phyloP scores from a whole-genome alignment of 2,329 filamentous ascomycete genomes.

The Colletotrichum scovillei region DNA sequence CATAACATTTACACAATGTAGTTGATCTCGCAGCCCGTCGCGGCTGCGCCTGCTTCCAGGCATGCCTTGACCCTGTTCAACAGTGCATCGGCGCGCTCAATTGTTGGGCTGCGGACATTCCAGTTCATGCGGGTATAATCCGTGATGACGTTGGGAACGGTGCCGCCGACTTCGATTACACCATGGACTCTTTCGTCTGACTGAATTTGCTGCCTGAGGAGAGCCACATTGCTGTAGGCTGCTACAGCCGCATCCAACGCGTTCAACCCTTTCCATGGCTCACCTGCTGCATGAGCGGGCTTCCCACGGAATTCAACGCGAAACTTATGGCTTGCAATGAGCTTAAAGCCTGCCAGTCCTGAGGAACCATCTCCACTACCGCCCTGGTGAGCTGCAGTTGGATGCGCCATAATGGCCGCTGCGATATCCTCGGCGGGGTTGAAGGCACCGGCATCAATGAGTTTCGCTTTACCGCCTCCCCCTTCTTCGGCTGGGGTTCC shows the following conservation, averaged over 20 bases:
- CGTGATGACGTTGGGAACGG: conserved; percentile 52
- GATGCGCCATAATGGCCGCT: conserved; percentile 53
- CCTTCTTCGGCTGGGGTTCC: conserved; percentile 58
- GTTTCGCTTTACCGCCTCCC: conserved; percentile 53
- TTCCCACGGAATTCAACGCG: conserved; percentile 47
- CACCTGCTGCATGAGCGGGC: conserved; percentile 48
- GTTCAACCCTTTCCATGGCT: conserved; percentile 51
- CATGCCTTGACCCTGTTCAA: conserved; percentile 48
- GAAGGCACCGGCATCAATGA: conserved; percentile 48
- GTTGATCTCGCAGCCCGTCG: conserved; percentile 48
- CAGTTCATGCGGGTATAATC: conserved; percentile 52
- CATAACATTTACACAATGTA: conserved; percentile 46
- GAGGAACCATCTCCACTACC: conserved; percentile 17
- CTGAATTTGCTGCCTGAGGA: conserved; percentile 51
- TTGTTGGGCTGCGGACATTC: conserved; percentile 50
- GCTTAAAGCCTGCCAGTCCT: conserved; percentile 43
- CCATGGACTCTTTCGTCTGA: conserved; percentile 51
- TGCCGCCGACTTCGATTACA: conserved; percentile 50
- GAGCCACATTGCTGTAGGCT: conserved; percentile 48
- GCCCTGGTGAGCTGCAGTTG: conserved; percentile 26
- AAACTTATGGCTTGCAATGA: conserved; percentile 47
- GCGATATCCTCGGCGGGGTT: conserved; percentile 35
- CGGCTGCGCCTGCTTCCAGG: conserved; percentile 48
- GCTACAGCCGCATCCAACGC: conserved; percentile 51
- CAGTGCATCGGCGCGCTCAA: conserved; percentile 42